Conservation (phyloP, 768 basidiomycete species). For the Rhizopogon vesiculosus region DNA sequence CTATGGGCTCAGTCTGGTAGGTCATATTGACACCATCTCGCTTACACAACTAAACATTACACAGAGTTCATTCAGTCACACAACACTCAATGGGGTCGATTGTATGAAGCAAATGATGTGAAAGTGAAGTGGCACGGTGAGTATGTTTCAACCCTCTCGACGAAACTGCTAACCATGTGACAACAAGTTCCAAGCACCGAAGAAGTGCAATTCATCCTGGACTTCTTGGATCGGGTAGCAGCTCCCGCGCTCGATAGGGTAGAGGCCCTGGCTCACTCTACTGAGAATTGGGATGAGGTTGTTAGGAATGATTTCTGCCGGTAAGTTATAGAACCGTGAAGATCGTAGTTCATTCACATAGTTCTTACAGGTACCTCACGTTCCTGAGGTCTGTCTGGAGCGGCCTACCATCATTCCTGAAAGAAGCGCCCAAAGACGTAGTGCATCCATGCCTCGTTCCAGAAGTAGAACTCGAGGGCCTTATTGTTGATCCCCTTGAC, state of each 20-base stretch:
- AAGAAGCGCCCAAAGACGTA: conserved; percentile 52
- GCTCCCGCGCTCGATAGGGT: conserved; percentile 64
- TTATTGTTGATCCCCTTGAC: conserved; percentile 61
- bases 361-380: conserved; percentile 51
- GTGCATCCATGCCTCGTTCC: conserved; percentile 53
- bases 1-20: conserved; percentile 77
- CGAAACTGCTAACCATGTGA: conserved; percentile 13
- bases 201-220: conserved; percentile 78
- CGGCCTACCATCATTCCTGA: conserved; percentile 68
- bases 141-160: conserved; percentile 7
- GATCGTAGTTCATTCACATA: conserved; percentile 1
- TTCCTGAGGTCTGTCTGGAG: conserved; percentile 73
- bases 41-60: conserved; percentile 4
- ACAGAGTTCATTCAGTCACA: conserved; percentile 62
- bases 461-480: conserved; percentile 62
- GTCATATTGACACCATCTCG: conserved; percentile 13
- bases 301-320: conserved; percentile 84
- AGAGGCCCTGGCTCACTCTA: conserved; percentile 47
- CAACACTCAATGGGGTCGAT: conserved; percentile 71
- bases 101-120: conserved; percentile 76
- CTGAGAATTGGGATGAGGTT: conserved; percentile 57
- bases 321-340: conserved; percentile 29
- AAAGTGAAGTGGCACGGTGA: conserved; percentile 85
- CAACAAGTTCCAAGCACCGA: conserved; percentile 27
- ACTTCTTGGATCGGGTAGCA: conserved; percentile 68